Evolutionary conservation across 75 land plant genomes (phyloP).

Genomic region (Cryptomeria japonica): DNA sequence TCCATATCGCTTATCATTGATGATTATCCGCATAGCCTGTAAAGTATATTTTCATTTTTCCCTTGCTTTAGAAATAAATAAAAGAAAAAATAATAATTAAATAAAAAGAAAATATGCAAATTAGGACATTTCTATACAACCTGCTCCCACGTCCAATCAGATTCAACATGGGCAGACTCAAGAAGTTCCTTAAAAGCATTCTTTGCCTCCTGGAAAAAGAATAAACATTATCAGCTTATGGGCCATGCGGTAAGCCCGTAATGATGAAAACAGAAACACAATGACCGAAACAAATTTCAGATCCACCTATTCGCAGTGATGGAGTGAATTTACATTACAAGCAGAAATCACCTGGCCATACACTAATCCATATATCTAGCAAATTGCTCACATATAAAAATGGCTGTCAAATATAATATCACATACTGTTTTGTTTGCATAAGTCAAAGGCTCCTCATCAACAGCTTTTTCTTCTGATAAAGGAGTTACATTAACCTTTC

Average conservation of each 20-base stretch:
- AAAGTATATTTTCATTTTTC: not conserved
- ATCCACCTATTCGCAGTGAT: not conserved
- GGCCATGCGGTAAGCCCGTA: not conserved
- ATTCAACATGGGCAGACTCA: constrained; percentile 87
- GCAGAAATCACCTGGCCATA: not conserved
- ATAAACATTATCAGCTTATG: constrained; percentile 1
- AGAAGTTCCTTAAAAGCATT: constrained; percentile 86
- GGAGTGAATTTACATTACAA: not conserved
- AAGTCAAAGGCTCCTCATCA: constrained; percentile 77
- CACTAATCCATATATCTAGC: not conserved
- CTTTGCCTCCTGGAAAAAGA: constrained; percentile 79
- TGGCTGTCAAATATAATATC: not conserved
- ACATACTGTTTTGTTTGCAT: constrained; percentile 76
- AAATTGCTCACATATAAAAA: not conserved
- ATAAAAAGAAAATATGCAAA: not conserved
- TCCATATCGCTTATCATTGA: constrained; percentile 93
- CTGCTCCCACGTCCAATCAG: constrained; percentile 99
- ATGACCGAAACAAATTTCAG: not conserved
- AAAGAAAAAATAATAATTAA: not conserved
- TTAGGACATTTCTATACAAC: constrained; percentile 21
- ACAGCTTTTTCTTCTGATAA: constrained; percentile 64
- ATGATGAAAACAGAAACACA: not conserved
- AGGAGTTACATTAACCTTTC: constrained; percentile 65
- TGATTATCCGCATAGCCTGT: constrained; percentile 94
- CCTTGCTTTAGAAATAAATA: constrained; percentile 12